Conservation (phyloP, 495 filamentous ascomycete species). For the Aspergillus steynii region DNA sequence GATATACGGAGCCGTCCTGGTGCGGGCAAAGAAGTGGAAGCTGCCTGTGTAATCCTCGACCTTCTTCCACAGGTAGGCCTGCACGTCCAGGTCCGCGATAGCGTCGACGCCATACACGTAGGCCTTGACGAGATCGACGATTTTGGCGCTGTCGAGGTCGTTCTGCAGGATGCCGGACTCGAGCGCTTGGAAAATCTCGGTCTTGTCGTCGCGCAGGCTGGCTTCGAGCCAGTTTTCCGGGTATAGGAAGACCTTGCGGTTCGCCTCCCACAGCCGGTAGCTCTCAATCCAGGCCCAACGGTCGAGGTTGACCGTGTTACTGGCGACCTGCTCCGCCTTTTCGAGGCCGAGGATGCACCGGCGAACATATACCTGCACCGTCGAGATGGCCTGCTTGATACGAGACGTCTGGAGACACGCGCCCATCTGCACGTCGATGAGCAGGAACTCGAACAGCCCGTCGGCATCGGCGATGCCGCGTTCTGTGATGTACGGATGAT, state of each 20-base stretch:
- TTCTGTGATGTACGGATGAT: too few species aligned
- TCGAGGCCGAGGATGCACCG: conserved; percentile 35
- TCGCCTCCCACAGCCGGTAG: conserved; percentile 35
- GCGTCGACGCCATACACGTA: conserved; percentile 23
- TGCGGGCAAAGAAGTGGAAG: conserved; percentile 8
- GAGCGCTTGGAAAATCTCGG: conserved; percentile 24
- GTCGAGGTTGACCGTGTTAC: conserved; percentile 5
- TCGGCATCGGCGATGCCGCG: too few species aligned
- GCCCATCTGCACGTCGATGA: too few species aligned
- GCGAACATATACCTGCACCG: too few species aligned
- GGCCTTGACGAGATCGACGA: conserved; percentile 13
- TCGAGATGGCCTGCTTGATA: too few species aligned
- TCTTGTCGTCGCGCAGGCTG: conserved; percentile 39
- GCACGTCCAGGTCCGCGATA: conserved; percentile 23
- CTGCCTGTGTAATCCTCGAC: neutral
- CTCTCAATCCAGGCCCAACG: conserved; percentile 27
- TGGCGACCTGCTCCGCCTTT: neutral
- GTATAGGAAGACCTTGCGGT: conserved; percentile 38
- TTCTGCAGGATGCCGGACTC: conserved; percentile 29
- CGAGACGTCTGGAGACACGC: too few species aligned
- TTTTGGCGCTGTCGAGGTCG: conserved; percentile 15
- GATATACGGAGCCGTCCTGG: neutral
- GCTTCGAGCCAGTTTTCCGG: conserved; percentile 45
- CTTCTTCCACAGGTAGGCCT: conserved; percentile 8
- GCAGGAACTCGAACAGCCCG: too few species aligned